Conservation (phyloP, 257 asterid genomes). For the Misopates orontium region DNA sequence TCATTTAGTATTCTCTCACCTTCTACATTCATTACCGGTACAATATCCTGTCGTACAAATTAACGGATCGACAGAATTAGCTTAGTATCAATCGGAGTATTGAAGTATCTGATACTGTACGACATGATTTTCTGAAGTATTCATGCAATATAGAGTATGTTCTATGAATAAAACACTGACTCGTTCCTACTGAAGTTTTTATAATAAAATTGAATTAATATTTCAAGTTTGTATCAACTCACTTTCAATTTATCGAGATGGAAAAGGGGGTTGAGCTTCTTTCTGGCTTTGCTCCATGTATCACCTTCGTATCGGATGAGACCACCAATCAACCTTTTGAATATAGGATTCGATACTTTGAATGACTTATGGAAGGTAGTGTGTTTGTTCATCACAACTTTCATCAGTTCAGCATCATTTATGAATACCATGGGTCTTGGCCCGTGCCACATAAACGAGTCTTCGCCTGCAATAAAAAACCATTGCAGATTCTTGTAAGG, state of each 20-base stretch:
- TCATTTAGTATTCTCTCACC: constrained; percentile 9
- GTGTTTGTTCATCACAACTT: constrained; percentile 30
- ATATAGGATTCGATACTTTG: constrained; percentile 26
- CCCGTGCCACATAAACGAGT: constrained; percentile 34
- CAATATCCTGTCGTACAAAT: constrained; percentile 2
- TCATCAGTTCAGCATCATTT: constrained; percentile 26
- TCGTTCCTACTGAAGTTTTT: no score
- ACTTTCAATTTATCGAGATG: constrained; percentile 34
- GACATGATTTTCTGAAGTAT: no score
- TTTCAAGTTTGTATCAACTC: not conserved
- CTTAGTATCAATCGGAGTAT: no score
- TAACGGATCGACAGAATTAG: no score
- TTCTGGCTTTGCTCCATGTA: constrained; percentile 31
- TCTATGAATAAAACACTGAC: no score
- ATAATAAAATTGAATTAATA: not conserved
- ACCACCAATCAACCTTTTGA: constrained; percentile 20
- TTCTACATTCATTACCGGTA: constrained; percentile 16
- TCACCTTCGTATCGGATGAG: constrained; percentile 30
- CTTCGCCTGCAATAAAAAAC: constrained; percentile 13
- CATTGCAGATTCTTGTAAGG: not conserved
- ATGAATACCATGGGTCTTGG: constrained; percentile 29
- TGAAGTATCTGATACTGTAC: no score
- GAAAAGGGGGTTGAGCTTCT: constrained; percentile 24
- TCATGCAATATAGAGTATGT: no score
- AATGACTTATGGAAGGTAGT: constrained; percentile 20